phyloP scores from a whole-genome alignment of 148 eudicot genomes.

The Camellia granthamiana region DNA sequence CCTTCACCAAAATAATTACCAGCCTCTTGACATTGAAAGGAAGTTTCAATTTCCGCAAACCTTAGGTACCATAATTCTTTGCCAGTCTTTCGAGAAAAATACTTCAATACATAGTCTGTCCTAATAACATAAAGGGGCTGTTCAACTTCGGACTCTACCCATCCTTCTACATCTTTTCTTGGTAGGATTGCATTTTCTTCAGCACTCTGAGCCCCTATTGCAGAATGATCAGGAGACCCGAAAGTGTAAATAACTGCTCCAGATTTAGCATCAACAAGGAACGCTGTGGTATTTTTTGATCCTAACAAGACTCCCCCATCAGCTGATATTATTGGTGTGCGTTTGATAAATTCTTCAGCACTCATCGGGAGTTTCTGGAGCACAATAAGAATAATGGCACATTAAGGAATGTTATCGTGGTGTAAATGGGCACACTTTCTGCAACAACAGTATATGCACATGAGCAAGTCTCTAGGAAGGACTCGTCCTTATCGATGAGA shows the following conservation, averaged over 20 bases:
- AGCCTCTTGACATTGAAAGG: constrained; percentile 55
- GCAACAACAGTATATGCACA: background rate
- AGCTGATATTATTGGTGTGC: constrained; percentile 62
- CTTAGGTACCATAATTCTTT: constrained; percentile 69
- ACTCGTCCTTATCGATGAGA: background rate
- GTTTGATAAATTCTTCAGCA: constrained; percentile 54
- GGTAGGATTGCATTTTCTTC: constrained; percentile 3
- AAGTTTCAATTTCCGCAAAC: constrained; percentile 62
- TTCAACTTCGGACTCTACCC: constrained; percentile 34
- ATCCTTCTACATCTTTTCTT: constrained; percentile 11
- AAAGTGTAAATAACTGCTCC: constrained; percentile 55
- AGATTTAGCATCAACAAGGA: constrained; percentile 65
- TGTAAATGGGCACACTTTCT: background rate
- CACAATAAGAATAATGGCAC: background rate
- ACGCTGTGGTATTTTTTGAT: constrained; percentile 65
- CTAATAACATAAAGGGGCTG: constrained; percentile 62
- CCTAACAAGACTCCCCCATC: constrained; percentile 71
- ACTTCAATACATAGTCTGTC: constrained; percentile 64
- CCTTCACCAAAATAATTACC: constrained; percentile 35
- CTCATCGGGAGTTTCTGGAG: constrained; percentile 51
- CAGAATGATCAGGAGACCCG: constrained; percentile 19
- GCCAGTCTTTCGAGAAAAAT: constrained; percentile 45
- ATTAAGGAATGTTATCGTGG: background rate
- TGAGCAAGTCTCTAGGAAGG: background rate
- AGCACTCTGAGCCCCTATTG: constrained; percentile 2